These are phyloP conservation scores for Xylaria intraflava DNA, from an alignment of 495 filamentous ascomycete genomes.

Conservation along the genomic window DNA sequence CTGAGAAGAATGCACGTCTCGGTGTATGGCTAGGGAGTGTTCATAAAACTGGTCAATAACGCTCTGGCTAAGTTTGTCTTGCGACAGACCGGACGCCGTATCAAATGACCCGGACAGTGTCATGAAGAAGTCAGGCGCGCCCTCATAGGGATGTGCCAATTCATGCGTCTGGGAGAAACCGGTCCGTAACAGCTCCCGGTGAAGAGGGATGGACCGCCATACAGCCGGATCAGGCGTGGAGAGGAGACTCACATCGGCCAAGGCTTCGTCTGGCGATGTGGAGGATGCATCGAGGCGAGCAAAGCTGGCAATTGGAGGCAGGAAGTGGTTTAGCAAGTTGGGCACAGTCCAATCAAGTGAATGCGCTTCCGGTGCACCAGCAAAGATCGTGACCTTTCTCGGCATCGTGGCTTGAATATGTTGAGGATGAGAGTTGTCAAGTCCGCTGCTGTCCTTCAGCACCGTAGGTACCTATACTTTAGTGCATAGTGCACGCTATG, in stretches of 20 bases:
- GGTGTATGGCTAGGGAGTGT: constrained; percentile 62
- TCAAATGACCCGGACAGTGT: constrained; percentile 34
- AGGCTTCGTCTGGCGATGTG: background rate
- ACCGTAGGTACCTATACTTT: no score
- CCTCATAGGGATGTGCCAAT: constrained; percentile 19
- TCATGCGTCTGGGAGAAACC: constrained; percentile 44
- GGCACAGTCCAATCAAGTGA: constrained; percentile 51
- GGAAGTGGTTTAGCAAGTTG: constrained; percentile 42
- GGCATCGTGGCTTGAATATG: constrained; percentile 32
- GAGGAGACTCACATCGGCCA: constrained; percentile 13
- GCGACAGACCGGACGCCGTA: constrained; percentile 17
- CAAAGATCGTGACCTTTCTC: constrained; percentile 48
- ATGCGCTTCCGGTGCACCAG: constrained; percentile 53
- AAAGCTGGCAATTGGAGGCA: constrained; percentile 44
- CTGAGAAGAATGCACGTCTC: constrained; percentile 48
- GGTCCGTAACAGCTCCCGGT: constrained; percentile 29
- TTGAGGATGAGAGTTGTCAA: no score
- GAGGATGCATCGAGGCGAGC: constrained; percentile 12
- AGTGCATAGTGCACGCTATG: no score
- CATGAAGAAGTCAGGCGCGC: constrained; percentile 45
- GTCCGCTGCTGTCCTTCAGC: no score
- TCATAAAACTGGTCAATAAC: constrained; percentile 58
- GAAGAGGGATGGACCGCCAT: constrained; percentile 45
- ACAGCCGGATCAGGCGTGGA: constrained; percentile 24
- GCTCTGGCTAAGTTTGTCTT: constrained; percentile 18